Evolutionary conservation across 2,329 filamentous ascomycete species (phyloP), one percentile per base, ranked within the genome.

Genomic region (Trichoderma polysporum): DNA sequence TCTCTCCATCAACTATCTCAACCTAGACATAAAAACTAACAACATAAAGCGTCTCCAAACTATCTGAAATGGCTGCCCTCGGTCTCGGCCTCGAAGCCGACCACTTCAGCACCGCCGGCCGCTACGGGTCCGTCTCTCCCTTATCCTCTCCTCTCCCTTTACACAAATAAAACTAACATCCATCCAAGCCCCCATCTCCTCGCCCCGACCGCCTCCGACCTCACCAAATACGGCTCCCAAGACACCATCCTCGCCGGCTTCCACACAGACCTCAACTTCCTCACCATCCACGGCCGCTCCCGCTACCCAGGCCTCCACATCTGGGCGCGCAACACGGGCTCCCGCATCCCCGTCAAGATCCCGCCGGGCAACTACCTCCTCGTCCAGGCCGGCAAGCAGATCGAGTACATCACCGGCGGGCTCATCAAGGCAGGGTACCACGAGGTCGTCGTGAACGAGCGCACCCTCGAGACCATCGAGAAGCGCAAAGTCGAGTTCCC

Each of bases 261-360:
- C 79, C 86, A 88, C 75, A 88, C 86, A 0, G 86, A 88, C 72
- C 84, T 88, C 67, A 88, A 88, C 80, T 88, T 88, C 74, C 80
- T 88, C 61, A 88, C 86, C 70, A 88, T 88, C 76, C 86, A 88
- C 78, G 86, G 86, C 66, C 86, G 86, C 70, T 87, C 84, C 33
- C 84, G 86, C 68, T 88, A 87, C 71, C 86, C 86, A 0, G 86
- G 86, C 2, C 80, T 88, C 70, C 83, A 88, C 78, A 84, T 88
- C 72, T 88, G 86, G 86, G 86, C 85, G 25, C 85, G 86, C 71
- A 88, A 88, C 81, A 88, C 86, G 1, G 86, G 86, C 52, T 80
- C 79, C 69, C 82, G 83, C 70, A 87, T 88, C 70, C 76, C 86
- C 52, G 86, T 88, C 69, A 82, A 82, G 76, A 88, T 88, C 70